Evolutionary conservation across 2,329 filamentous ascomycete genomes (phyloP), one percentile per base, ranked within the genome.

Genomic region (Thermomyces lanuginosus): DNA sequence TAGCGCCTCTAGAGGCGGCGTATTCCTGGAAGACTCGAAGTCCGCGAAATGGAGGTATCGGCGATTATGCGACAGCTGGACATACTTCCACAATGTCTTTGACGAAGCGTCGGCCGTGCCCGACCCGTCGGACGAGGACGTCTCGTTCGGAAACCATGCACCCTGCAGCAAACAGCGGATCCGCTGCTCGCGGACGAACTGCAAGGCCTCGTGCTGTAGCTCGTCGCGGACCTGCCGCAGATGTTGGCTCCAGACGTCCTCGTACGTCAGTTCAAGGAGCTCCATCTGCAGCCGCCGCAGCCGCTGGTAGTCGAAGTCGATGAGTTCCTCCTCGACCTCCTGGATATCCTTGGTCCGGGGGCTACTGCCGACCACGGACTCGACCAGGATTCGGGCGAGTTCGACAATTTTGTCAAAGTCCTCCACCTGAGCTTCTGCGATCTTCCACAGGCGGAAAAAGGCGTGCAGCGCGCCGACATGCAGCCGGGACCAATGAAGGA

Each of bases 141-240:
- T 58, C 49, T 56, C 50, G 24, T 58, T 55, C 3, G 69, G 63
- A 39, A 95, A 98, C 89, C 89, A 98, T 6, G 78, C 74, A 5
- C 89, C 89, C 39, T 81, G 69, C 3, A 95, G 66, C 20, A 98
- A 61, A 46, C 84, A 93, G 28, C 89, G 69, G 34, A 95, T 79
- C 19, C 89, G 73, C 52, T 98, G 89, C 56, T 98, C 89, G 53
- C 92, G 93, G 53, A 95, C 80, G 45, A 98, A 98, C 44, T 92
- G 81, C 28, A 93, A 58, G 7, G 86, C 83, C 52, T 98, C 89
- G 42, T 86, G 74, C 40, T 81, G 78, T 22, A 95, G 64, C 49
- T 92, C 82, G 29, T 93, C 82, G 17, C 83, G 76, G n/a, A 92
- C 80, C 53, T 89, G 81, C 36, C 70, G 70, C 15, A 98, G 63